These are phyloP conservation scores for Podila minutissima DNA, from an alignment of 192 early-diverging fungal species.

Conservation along the genomic window DNA sequence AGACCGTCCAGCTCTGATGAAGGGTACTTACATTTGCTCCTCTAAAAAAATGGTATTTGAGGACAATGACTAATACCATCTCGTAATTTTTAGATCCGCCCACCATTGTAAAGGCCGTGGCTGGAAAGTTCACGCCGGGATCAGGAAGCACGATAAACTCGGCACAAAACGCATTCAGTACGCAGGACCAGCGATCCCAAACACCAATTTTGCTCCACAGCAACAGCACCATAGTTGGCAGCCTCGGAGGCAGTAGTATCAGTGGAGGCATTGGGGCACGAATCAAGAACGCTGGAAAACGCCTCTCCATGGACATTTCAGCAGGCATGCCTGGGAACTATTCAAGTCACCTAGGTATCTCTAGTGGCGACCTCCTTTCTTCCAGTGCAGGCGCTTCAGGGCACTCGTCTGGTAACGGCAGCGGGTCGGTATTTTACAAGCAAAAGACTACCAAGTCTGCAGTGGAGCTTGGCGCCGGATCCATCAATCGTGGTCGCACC, in stretches of 20 bases:
- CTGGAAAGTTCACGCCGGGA: slow-evolving; percentile 17
- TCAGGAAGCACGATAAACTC: background rate
- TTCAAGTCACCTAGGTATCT: background rate
- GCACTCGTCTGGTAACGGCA: background rate
- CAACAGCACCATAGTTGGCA: slow-evolving; percentile 1
- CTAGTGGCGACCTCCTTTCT: background rate
- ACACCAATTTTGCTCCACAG: slow-evolving; percentile 10
- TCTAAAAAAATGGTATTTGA: background rate
- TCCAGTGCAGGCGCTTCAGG: background rate
- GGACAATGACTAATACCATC: background rate
- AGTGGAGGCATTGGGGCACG: slow-evolving; percentile 19
- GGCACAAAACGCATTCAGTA: background rate
- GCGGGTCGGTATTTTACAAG: slow-evolving; percentile 34
- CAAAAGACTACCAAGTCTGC: slow-evolving; percentile 37
- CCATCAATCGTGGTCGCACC: slow-evolving; percentile 9
- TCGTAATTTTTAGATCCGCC: slow-evolving; percentile 25
- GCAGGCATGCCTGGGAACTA: background rate
- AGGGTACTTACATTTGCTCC: slow-evolving; percentile 12
- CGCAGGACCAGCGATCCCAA: background rate
- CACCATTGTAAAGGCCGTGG: slow-evolving; percentile 24
- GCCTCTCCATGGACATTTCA: slow-evolving; percentile 34
- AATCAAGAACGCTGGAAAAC: slow-evolving; percentile 43
- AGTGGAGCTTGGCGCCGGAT: slow-evolving; percentile 33
- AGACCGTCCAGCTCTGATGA: slow-evolving; percentile 40
- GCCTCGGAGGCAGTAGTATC: slow-evolving; percentile 8